phyloP scores from a whole-genome alignment of 177 flowering plant species.

The Vitis hybrid region DNA sequence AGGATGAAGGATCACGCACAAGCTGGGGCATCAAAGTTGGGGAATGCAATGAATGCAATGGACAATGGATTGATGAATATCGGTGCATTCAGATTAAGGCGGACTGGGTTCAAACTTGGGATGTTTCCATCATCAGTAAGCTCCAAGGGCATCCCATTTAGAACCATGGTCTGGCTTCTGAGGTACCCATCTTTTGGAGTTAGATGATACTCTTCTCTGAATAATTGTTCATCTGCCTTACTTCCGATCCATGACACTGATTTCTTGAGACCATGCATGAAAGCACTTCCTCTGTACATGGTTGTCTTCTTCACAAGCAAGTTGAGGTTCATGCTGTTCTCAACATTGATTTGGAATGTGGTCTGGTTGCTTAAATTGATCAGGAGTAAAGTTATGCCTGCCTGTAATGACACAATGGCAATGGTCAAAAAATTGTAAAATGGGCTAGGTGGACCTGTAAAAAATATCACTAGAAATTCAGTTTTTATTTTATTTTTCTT shows the following conservation, averaged over 20 bases:
- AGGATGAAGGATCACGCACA: conserved; percentile 29
- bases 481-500: too few species aligned
- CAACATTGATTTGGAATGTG: conserved; percentile 33
- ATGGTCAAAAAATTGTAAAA: not conserved
- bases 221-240: conserved; percentile 33
- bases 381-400: conserved; percentile 71
- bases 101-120: conserved; percentile 59
- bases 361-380: conserved; percentile 83
- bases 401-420: conserved; percentile 37
- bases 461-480: too few species aligned
- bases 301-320: conserved; percentile 8
- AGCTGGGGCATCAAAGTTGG: conserved; percentile 67
- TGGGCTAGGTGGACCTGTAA: too few species aligned
- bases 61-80: conserved; percentile 59
- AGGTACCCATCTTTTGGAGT: conserved; percentile 68
- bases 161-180: conserved; percentile 63
- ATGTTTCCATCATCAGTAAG: conserved; percentile 54
- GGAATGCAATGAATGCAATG: conserved; percentile 69
- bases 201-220: conserved; percentile 84
- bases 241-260: conserved; percentile 70
- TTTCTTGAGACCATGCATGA: conserved; percentile 41
- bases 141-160: conserved; percentile 65
- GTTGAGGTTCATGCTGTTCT: conserved; percentile 30
- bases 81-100: conserved; percentile 35
- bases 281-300: conserved; percentile 21